These are phyloP conservation scores for Colletotrichum scovillei DNA, from an alignment of 2,329 filamentous ascomycete species.

Conservation along the genomic window DNA sequence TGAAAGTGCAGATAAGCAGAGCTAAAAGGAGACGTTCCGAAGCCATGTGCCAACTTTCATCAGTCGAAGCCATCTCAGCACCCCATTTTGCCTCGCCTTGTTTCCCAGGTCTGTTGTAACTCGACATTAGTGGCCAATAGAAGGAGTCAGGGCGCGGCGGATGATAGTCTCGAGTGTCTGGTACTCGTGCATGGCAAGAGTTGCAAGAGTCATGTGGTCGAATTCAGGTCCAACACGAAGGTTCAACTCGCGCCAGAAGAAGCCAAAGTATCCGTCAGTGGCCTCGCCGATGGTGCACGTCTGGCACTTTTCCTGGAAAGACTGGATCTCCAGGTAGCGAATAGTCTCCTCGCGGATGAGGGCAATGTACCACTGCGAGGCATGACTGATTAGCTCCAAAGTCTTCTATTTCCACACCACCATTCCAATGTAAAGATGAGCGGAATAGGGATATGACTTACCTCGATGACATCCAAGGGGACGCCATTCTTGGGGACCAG, in stretches of 20 bases:
- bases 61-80: not conserved
- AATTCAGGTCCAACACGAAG: slow-evolving; percentile 54
- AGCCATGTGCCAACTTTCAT: not conserved
- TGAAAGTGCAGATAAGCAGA: not conserved
- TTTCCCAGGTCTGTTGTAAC: not conserved
- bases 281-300: slow-evolving; percentile 46
- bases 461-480: slow-evolving; percentile 66
- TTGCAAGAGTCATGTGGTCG: slow-evolving; percentile 60
- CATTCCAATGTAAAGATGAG: not conserved
- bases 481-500: slow-evolving; percentile 60
- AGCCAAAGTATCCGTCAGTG: slow-evolving; percentile 62
- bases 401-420: not conserved
- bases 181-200: slow-evolving; percentile 60
- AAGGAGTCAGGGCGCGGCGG: slow-evolving; percentile 49
- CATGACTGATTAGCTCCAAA: slow-evolving; percentile 33
- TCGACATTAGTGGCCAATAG: slow-evolving; percentile 11
- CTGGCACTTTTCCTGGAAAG: slow-evolving; percentile 53
- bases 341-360: slow-evolving; percentile 65
- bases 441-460: slow-evolving; percentile 45
- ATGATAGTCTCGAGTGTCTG: slow-evolving; percentile 61
- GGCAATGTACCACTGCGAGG: slow-evolving; percentile 65
- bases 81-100: not conserved
- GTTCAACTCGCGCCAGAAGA: slow-evolving; percentile 60
- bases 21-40: not conserved
- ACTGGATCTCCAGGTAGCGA: slow-evolving; percentile 50